phyloP scores from a whole-genome alignment of 768 basidiomycete species.

The Brasilioporus rufonigricans region DNA sequence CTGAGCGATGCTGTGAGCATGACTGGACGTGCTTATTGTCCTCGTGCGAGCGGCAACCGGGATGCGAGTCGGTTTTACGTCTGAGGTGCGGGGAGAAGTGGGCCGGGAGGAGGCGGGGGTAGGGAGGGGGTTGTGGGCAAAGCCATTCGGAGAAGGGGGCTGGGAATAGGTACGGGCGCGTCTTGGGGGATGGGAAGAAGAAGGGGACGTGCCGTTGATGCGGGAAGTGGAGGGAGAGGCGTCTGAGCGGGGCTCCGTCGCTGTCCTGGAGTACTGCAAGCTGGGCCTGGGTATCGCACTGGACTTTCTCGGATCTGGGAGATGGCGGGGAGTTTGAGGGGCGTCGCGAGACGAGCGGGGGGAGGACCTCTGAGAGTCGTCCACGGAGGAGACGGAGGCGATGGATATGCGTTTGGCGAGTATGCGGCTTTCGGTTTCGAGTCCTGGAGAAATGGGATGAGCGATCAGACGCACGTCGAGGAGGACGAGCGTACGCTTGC shows the following conservation, averaged over 20 bases:
- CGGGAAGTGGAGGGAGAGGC: no score
- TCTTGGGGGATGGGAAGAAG: slow-evolving; percentile 36
- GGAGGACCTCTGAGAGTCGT: slow-evolving; percentile 37
- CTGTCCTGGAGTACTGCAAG: slow-evolving; percentile 36
- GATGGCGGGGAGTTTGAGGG: slow-evolving; percentile 13
- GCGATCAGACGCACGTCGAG: background rate
- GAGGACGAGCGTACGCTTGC: slow-evolving; percentile 73
- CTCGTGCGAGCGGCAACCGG: slow-evolving; percentile 42
- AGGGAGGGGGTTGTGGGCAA: slow-evolving; percentile 29
- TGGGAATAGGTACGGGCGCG: slow-evolving; percentile 68
- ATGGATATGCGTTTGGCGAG: slow-evolving; percentile 75
- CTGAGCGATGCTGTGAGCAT: slow-evolving; percentile 31
- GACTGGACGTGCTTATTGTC: slow-evolving; percentile 42
- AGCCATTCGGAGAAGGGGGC: slow-evolving; percentile 37
- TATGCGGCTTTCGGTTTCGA: slow-evolving; percentile 78
- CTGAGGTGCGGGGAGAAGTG: slow-evolving; percentile 43
- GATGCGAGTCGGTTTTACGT: slow-evolving; percentile 47
- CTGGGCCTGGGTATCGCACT: slow-evolving; percentile 50
- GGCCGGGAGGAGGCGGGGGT: slow-evolving; percentile 39
- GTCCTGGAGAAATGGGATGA: slow-evolving; percentile 48
- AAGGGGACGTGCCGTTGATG: slow-evolving; percentile 29
- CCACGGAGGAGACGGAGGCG: slow-evolving; percentile 59
- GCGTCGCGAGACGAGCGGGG: slow-evolving; percentile 23
- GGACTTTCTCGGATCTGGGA: slow-evolving; percentile 34
- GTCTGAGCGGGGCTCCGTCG: slow-evolving; percentile 24